Base-by-base conservation (phyloP, 306 rosid species). In the Vicia sativa region DNA sequence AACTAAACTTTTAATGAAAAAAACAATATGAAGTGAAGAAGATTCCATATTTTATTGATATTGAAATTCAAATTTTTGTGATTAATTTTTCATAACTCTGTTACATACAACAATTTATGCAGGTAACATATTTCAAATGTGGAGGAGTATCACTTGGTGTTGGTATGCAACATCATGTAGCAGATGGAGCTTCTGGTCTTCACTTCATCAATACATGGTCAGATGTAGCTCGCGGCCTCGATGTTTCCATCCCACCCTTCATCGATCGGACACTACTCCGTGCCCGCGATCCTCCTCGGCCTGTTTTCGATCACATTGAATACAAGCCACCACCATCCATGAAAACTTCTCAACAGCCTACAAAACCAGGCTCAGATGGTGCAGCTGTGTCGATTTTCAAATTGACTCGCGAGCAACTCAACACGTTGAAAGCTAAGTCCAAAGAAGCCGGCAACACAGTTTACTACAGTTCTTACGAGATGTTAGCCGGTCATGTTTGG, bases 111-210 rank as follows among this genome's bases (percentile, higher is more conserved):
- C 55, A 7, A 62, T 45, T 12, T 56, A 61, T 59, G 70, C 72
- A 92, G 99, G 89, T 93, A 62, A 93, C 98, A 0, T 42, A 77
- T 72, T 93, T 93, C 60, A 86, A 89, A 79, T 93, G 98, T 65
- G 96, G 98, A 11, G 98, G 97, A n/a, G 95, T 86, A 0, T 93
- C 97, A 3, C 84, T 93, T 6, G 98, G 98, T 7, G 96, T 93
- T 18, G 98, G 93, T 0, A 88, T 90, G 96, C 90, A 93, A 39
- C 96, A 93, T 68, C 90, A 86, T 15, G 96, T 9, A 10, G 97
- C 89, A 3, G 98, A 93, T 74, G 98, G 98, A 11, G 85, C 79
- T 65, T 82, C 98, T 21, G 98, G 97, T 15, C 91, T 93, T 25
- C 98, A 90, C 71, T 93, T 88, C 34, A 79, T 90, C 38, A 93